These are phyloP conservation scores for Carnegiea gigantea DNA, from an alignment of 179 eudicot species.

Conservation along the genomic window DNA sequence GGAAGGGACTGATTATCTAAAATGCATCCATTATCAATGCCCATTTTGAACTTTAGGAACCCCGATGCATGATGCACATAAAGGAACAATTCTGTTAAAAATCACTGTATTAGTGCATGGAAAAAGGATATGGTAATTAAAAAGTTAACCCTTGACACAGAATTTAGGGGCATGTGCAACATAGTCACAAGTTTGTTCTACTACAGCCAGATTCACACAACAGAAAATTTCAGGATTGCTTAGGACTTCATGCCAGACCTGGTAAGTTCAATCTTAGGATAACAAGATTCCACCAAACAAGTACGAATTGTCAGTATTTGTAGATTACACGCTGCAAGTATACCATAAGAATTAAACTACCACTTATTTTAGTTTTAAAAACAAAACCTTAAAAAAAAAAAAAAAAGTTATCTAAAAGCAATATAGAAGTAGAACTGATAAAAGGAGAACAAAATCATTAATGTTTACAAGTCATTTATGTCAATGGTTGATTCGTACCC, in stretches of 20 bases:
- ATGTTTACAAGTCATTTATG: not conserved
- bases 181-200: not conserved
- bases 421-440: not conserved
- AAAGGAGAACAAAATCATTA: not conserved
- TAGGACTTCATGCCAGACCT: not conserved
- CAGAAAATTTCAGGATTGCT: not conserved
- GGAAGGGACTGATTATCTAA: conserved; percentile 69
- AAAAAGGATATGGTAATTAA: not conserved
- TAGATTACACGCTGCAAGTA: not conserved
- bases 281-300: not conserved
- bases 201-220: not conserved
- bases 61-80: not conserved
- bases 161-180: not conserved
- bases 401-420: not conserved
- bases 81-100: conserved; percentile 2
- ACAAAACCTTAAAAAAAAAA: too few relatives aligned
- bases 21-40: conserved; percentile 92
- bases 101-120: not conserved
- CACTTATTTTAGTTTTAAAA: not conserved
- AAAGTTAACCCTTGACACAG: not conserved
- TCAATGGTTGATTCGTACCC: not conserved
- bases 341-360: not conserved
- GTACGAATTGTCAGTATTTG: not conserved
- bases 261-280: not conserved
- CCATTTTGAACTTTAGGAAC: conserved; percentile 46